Evolutionary conservation across 2,329 filamentous ascomycete species (phyloP).

Genomic region (Plectosphaerella cucumerina): DNA sequence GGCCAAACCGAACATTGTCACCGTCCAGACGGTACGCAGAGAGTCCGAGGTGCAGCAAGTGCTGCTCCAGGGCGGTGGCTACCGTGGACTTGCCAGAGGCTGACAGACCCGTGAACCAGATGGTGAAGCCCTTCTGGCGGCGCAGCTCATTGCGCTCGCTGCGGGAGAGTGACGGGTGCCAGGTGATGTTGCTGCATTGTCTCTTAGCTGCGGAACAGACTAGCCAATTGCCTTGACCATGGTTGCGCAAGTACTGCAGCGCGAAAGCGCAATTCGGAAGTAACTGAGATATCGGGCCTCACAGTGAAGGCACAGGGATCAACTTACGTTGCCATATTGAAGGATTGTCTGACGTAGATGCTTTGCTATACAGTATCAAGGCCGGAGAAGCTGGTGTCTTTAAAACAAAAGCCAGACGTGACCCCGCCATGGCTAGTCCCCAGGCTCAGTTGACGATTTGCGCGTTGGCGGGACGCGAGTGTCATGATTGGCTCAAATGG

Average conservation of each 20-base stretch:
- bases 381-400: neutral
- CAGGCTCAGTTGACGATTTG: too few species aligned
- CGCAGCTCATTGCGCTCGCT: constrained; percentile 69
- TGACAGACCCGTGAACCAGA: constrained; percentile 97
- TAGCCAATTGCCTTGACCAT: too few species aligned
- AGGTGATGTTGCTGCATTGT: constrained; percentile 74
- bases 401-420: neutral
- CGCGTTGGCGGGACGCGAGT: neutral
- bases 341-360: too few species aligned
- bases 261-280: too few species aligned
- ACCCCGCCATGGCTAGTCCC: neutral
- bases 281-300: too few species aligned
- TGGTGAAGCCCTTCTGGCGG: constrained; percentile 84
- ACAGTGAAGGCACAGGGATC: too few species aligned
- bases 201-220: neutral
- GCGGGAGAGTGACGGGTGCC: constrained; percentile 79
- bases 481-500: neutral
- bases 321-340: constrained; percentile 2
- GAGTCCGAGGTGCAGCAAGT: constrained; percentile 80
- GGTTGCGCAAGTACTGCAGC: too few species aligned
- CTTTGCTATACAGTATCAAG: neutral
- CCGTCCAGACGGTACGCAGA: constrained; percentile 92
- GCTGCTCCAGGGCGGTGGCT: constrained; percentile 93
- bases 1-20: constrained; percentile 95
- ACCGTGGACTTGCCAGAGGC: constrained; percentile 97